A percentile compares a stretch with the other conserved stretches of the same genome.
phyloP scores from a whole-genome alignment of 371 early-diverging fungal genomes.

The Parasitella parasitica region DNA sequence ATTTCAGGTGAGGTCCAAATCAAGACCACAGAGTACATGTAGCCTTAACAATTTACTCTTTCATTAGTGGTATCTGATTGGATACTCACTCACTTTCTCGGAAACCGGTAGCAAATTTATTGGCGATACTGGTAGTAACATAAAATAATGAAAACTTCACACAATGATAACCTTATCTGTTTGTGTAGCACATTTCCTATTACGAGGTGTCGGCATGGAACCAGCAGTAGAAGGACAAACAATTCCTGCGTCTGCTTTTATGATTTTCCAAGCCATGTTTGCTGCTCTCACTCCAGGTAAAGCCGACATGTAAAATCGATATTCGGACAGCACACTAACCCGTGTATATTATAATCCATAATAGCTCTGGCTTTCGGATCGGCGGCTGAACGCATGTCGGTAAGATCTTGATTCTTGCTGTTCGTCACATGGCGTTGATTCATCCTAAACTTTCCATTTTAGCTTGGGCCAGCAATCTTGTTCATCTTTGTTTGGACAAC shows the following conservation, averaged over 20 bases:
- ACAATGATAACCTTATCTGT: neutral
- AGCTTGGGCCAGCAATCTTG: slow-evolving; percentile 70
- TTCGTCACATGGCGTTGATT: neutral
- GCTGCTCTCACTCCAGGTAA: slow-evolving; percentile 63
- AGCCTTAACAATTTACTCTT: neutral
- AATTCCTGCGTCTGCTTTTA: slow-evolving; percentile 61
- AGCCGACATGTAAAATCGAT: neutral
- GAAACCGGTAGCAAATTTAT: slow-evolving; percentile 70
- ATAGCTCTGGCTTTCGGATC: slow-evolving; percentile 79
- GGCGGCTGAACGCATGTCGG: slow-evolving; percentile 80
- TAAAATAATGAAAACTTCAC: neutral
- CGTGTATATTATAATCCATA: slow-evolving; percentile 24
- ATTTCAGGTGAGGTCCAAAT: slow-evolving; percentile 52
- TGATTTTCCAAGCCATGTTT: slow-evolving; percentile 79
- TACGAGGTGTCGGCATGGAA: slow-evolving; percentile 39
- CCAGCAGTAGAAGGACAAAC: slow-evolving; percentile 43
- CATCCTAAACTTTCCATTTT: neutral
- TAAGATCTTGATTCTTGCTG: slow-evolving; percentile 8
- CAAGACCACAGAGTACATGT: neutral
- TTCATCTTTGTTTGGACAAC: slow-evolving; percentile 88
- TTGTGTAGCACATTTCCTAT: slow-evolving; percentile 34
- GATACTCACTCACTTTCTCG: slow-evolving; percentile 80
- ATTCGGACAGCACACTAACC: no score
- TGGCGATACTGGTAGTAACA: slow-evolving; percentile 63
- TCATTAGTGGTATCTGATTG: slow-evolving; percentile 85